These are phyloP conservation scores for Avena sativa DNA, from an alignment of 176 grass and related monocot genomes.

Conservation along the genomic window DNA sequence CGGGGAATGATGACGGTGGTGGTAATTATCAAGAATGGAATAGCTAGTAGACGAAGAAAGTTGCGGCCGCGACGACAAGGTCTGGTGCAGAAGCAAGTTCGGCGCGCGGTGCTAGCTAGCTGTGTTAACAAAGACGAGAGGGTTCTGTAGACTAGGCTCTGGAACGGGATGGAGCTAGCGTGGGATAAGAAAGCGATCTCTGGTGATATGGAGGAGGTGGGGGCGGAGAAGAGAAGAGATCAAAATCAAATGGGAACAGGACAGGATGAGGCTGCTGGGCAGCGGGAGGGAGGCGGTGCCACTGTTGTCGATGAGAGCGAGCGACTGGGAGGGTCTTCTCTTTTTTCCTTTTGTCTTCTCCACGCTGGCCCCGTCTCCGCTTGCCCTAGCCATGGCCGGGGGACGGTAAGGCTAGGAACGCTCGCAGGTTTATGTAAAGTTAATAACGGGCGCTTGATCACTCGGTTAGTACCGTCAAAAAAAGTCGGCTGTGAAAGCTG, in stretches of 20 bases:
- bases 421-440: not conserved
- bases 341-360: conserved; percentile 52
- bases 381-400: not conserved
- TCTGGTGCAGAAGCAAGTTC: not conserved
- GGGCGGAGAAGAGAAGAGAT: conserved; percentile 31
- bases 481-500: not conserved
- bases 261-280: conserved; percentile 41
- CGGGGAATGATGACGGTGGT: not conserved
- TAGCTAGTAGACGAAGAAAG: not conserved
- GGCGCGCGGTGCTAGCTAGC: conserved; percentile 11
- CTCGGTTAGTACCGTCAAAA: not conserved
- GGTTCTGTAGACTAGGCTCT: conserved; percentile 17
- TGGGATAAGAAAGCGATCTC: conserved; percentile 43
- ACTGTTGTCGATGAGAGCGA: conserved; percentile 34
- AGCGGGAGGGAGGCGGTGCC: conserved; percentile 21
- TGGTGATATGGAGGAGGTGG: conserved; percentile 2
- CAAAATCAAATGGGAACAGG: not conserved
- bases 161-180: conserved; percentile 28
- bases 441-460: not conserved
- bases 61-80: conserved; percentile 21
- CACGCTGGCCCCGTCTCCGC: not conserved
- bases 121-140: conserved; percentile 3
- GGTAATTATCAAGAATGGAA: not conserved
- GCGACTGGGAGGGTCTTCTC: conserved; percentile 9
- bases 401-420: too few relatives aligned